Conservation (phyloP, 495 filamentous ascomycete species). For the Penicillium bovifimosum region DNA sequence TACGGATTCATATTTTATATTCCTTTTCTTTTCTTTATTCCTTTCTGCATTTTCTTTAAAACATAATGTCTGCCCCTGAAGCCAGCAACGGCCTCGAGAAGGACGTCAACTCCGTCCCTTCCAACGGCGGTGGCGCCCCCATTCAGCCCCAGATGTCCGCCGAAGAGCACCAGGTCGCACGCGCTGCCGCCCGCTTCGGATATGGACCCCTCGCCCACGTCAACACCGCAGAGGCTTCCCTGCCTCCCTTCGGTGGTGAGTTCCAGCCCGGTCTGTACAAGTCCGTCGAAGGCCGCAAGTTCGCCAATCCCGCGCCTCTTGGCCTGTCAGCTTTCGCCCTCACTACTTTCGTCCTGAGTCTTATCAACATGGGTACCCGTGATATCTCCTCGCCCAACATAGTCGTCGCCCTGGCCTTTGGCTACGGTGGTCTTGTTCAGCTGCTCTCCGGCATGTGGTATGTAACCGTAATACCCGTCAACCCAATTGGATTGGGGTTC, state of each 20-base stretch:
- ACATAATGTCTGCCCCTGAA: slow-evolving; percentile 29
- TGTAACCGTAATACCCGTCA: slow-evolving; percentile 32
- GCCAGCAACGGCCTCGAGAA: slow-evolving; percentile 30
- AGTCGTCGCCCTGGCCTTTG: slow-evolving; percentile 65
- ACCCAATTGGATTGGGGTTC: not conserved
- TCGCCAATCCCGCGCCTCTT: slow-evolving; percentile 83
- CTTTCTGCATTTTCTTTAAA: slow-evolving; percentile 1
- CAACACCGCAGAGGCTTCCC: slow-evolving; percentile 55
- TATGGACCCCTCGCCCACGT: slow-evolving; percentile 65
- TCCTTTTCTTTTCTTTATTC: slow-evolving; percentile 23
- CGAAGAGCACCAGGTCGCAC: slow-evolving; percentile 44
- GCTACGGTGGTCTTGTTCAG: slow-evolving; percentile 86
- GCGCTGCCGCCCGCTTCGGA: slow-evolving; percentile 46
- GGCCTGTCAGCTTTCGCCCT: slow-evolving; percentile 87
- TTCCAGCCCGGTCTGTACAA: slow-evolving; percentile 93
- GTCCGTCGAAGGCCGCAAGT: slow-evolving; percentile 68
- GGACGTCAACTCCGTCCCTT: slow-evolving; percentile 25
- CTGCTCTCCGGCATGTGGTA: slow-evolving; percentile 97
- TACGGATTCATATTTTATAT: slow-evolving; percentile 12
- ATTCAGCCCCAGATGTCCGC: slow-evolving; percentile 36
- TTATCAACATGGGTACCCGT: slow-evolving; percentile 71
- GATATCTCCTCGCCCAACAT: slow-evolving; percentile 58
- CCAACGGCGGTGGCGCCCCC: slow-evolving; percentile 15
- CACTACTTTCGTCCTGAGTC: slow-evolving; percentile 88
- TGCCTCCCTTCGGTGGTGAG: slow-evolving; percentile 89